These are phyloP conservation scores for Protomyces arabidopsidicola DNA, from an alignment of 1,139 yeast species.

Conservation along the genomic window DNA sequence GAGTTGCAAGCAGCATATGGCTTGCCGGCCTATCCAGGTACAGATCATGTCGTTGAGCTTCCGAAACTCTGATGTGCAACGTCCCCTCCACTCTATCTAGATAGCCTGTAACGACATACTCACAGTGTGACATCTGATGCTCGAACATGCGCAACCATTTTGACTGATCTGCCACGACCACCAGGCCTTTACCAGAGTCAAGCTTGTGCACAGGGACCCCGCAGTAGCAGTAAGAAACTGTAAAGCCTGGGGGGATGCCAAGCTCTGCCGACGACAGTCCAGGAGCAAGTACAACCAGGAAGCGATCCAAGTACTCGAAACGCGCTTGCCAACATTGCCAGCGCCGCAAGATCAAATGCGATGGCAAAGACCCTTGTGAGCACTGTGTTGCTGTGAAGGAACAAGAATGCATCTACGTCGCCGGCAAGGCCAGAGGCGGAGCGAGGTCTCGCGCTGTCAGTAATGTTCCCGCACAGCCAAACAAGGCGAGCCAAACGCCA, in stretches of 20 bases:
- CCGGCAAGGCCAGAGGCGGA: slow-evolving; percentile 22
- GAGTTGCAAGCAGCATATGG: slow-evolving; percentile 68
- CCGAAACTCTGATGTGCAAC: neutral
- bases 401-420: slow-evolving; percentile 32
- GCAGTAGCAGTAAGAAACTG: too few species aligned
- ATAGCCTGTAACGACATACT: too few species aligned
- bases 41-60: slow-evolving; percentile 46
- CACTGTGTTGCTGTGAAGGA: slow-evolving; percentile 27
- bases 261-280: slow-evolving; percentile 3
- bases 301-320: slow-evolving; percentile 22
- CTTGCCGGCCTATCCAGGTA: slow-evolving; percentile 53
- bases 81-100: too few species aligned
- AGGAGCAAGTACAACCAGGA: neutral
- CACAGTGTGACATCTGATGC: too few species aligned
- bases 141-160: too few species aligned
- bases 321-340: slow-evolving; percentile 32
- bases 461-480: neutral
- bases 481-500: too few species aligned
- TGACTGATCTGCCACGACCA: too few species aligned
- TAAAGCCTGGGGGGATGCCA: neutral
- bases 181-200: too few species aligned
- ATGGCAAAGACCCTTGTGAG: slow-evolving; percentile 30
- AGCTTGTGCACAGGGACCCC: too few species aligned
- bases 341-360: slow-evolving; percentile 31
- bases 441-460: slow-evolving; percentile 19